Percentiles rank a stretch among this genome's conserved stretches.
phyloP scores from a whole-genome alignment of 768 basidiomycete species.

The Xerocomus potaroensis region DNA sequence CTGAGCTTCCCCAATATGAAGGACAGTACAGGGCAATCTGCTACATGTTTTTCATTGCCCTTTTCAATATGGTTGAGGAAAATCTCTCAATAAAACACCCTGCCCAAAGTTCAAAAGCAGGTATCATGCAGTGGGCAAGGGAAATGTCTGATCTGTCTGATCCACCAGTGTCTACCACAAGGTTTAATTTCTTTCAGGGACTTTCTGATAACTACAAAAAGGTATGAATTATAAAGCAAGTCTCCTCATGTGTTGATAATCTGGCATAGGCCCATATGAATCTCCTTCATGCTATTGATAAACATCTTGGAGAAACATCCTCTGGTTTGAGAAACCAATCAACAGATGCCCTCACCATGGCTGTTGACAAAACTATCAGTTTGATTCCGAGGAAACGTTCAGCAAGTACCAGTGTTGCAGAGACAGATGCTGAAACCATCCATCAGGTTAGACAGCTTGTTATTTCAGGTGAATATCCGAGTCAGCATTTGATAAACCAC shows the following conservation, averaged over 20 bases:
- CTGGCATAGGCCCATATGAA: too few relatives aligned
- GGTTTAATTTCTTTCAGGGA: neutral
- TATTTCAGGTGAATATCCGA: neutral
- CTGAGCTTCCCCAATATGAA: fast-evolving
- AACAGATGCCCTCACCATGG: too few relatives aligned
- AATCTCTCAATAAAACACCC: neutral
- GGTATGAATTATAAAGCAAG: neutral
- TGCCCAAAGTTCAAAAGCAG: neutral
- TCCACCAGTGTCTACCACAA: too few relatives aligned
- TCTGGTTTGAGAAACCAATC: too few relatives aligned
- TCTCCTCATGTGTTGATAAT: neutral
- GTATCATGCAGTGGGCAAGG: neutral
- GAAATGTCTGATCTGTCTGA: neutral
- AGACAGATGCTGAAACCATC: neutral
- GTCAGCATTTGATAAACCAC: neutral
- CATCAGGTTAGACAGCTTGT: neutral
- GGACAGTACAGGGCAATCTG: neutral
- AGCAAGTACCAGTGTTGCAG: neutral
- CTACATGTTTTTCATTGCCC: conserved; percentile 1
- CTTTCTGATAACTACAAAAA: neutral
- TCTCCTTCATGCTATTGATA: too few relatives aligned
- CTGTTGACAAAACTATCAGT: too few relatives aligned
- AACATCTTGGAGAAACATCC: too few relatives aligned
- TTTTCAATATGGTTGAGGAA: neutral
- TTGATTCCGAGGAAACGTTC: neutral